These are phyloP conservation scores for Wickerhamomyces hampshirensis DNA, from an alignment of 805 yeast species.

Conservation along the genomic window DNA sequence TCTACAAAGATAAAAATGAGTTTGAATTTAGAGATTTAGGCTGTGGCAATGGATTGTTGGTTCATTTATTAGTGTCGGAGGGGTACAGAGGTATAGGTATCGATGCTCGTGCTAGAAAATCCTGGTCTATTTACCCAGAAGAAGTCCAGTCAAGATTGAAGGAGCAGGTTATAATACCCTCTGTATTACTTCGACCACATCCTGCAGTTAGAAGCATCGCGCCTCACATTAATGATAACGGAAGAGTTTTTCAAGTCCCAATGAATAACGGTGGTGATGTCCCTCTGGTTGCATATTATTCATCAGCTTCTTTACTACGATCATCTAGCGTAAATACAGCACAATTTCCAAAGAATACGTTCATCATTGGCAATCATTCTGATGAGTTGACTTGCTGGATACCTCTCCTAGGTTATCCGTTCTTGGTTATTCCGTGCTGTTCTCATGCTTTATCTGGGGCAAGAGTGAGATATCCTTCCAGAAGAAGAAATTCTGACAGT, in stretches of 20 bases:
- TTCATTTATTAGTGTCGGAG: conserved; percentile 67
- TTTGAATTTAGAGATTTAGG: conserved; percentile 86
- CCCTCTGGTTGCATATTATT: conserved; percentile 49
- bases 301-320: conserved; percentile 36
- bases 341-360: conserved; percentile 66
- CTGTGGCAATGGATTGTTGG: conserved; percentile 90
- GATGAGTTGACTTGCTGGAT: conserved; percentile 96
- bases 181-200: conserved; percentile 62
- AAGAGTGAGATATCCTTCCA: conserved; percentile 57
- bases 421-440: conserved; percentile 92
- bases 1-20: conserved; percentile 33
- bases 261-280: conserved; percentile 26
- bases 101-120: conserved; percentile 84
- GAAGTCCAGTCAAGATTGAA: conserved; percentile 50
- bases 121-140: conserved; percentile 78
- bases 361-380: conserved; percentile 89
- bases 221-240: conserved; percentile 57
- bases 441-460: conserved; percentile 83
- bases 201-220: conserved; percentile 51
- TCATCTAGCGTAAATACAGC: conserved; percentile 56
- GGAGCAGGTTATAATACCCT: conserved; percentile 84
- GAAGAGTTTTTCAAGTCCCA: conserved; percentile 49
- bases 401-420: conserved; percentile 81
- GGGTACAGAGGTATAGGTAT: conserved; percentile 82
- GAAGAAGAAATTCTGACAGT: conserved; percentile 24